These are phyloP conservation scores for Trypanosoma platydactyli DNA, from an alignment of 208 protist genomes.

Conservation along the genomic window DNA sequence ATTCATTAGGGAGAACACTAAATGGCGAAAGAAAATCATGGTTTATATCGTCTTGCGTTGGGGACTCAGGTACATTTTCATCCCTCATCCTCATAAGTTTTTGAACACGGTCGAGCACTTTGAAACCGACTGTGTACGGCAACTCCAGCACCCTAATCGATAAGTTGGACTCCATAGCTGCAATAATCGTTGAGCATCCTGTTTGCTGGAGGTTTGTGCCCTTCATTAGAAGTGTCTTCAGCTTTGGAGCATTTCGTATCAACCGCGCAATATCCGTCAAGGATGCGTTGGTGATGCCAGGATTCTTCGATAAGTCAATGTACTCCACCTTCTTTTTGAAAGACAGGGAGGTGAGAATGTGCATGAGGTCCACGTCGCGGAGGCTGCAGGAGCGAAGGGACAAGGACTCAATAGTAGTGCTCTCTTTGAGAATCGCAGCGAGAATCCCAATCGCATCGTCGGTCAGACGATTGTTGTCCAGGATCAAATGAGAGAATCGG, in stretches of 20 bases:
- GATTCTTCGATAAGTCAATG: constrained; percentile 73
- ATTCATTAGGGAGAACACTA: constrained; percentile 7
- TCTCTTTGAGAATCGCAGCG: constrained; percentile 57
- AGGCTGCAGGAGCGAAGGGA: constrained; percentile 56
- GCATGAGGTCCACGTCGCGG: constrained; percentile 65
- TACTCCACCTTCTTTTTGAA: constrained; percentile 28
- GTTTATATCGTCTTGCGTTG: constrained; percentile 5
- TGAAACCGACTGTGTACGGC: constrained; percentile 77
- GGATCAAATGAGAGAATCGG: constrained; percentile 47
- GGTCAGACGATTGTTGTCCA: constrained; percentile 60
- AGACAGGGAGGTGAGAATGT: constrained; percentile 52
- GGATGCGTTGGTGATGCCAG: constrained; percentile 46
- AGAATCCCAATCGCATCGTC: constrained; percentile 64
- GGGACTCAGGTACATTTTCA: neutral
- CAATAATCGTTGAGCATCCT: constrained; percentile 43
- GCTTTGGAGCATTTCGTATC: constrained; percentile 40
- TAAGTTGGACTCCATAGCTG: constrained; percentile 35
- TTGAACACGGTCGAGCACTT: constrained; percentile 23
- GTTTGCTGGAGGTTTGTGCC: constrained; percentile 40
- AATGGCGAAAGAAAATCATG: constrained; percentile 11
- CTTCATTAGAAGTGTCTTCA: constrained; percentile 38
- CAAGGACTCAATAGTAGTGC: constrained; percentile 44
- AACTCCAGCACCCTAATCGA: constrained; percentile 52
- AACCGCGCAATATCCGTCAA: constrained; percentile 40
- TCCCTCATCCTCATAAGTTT: constrained; percentile 13